Evolutionary conservation across 1,284 basidiomycete genomes (phyloP), one percentile per base, ranked within the genome.

Genomic region (Tausonia pullulans): DNA sequence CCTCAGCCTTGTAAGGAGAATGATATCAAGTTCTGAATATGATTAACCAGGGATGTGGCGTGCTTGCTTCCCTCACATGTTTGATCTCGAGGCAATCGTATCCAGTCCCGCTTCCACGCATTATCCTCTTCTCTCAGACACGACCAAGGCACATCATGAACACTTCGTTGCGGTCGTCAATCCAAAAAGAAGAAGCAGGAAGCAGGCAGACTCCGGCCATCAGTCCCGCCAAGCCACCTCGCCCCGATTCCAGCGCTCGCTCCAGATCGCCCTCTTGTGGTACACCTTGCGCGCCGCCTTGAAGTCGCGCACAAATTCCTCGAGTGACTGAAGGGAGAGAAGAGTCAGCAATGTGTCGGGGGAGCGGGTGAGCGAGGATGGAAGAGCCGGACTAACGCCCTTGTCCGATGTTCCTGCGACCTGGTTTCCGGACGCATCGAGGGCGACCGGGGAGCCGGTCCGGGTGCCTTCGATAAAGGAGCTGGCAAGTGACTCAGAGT

Each of bases 191-290:
- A 44, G 7, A 16, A 13, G 48, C 14, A 52, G 27, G 27, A 27
- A 40, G 45, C 52, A 54, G 16, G 6, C 27, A 55, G 27, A 11
- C 45, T 40, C n/a, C 51, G 53, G 8, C 39, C 11, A 27, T 66
- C 69, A 82, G 69, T 84, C 82, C 65, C 80, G 74, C 91, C 91
- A 95, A 41, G 82, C 82, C 4, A 95, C 90, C 69, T 90, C 85
- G 1, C 88, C 89, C 44, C 83, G 80, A 1, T 84, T 79, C 89
- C 91, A 94, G 70, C 87, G 81, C 71, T 92, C 88, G 16, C 85
- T 83, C 87, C 89, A 94, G 74, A 94, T 86, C 3, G 85, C 84
- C 43, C 92, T 81, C 74, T 93, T 93, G 74, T 96, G 92, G 74
- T 92, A 95, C 14, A 82, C 80, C 77, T 90, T 92, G 69, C 92